These are phyloP conservation scores for Colletotrichum sp. DNA, from an alignment of 2,329 filamentous ascomycete species.

Conservation along the genomic window DNA sequence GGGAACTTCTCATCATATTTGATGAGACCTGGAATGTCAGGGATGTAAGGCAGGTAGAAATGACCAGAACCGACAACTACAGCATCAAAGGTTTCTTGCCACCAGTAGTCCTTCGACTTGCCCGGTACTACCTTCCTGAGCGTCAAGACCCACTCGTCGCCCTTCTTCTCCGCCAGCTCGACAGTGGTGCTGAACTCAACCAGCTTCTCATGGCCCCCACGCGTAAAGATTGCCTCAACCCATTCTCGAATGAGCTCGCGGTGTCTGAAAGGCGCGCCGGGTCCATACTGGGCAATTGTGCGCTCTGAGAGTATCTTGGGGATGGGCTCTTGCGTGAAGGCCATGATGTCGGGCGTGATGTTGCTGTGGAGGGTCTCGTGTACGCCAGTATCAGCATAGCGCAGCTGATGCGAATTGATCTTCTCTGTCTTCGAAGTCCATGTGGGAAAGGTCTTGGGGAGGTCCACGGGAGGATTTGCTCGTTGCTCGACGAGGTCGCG, in stretches of 20 bases:
- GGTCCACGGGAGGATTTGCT: background rate
- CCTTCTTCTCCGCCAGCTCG: background rate
- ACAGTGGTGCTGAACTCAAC: background rate
- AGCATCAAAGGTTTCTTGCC: background rate
- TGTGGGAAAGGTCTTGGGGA: background rate
- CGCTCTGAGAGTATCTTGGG: background rate
- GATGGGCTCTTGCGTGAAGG: background rate
- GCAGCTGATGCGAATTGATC: background rate
- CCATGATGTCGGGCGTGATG: background rate
- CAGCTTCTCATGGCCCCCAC: background rate
- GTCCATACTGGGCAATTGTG: background rate
- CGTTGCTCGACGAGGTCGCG: background rate
- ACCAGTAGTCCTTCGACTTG: background rate
- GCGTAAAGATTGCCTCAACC: background rate
- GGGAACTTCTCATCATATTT: background rate
- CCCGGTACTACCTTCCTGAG: background rate
- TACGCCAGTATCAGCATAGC: background rate
- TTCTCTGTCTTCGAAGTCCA: background rate
- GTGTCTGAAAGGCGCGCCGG: background rate
- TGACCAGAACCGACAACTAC: background rate
- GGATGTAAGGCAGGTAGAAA: background rate
- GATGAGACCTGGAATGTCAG: background rate
- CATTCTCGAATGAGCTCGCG: background rate
- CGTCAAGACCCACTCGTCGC: background rate
- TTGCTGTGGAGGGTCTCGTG: background rate